Evolutionary conservation across 257 asterid genomes (phyloP), one percentile per base, ranked within the genome.

Genomic region (Thymus mandschuricus): DNA sequence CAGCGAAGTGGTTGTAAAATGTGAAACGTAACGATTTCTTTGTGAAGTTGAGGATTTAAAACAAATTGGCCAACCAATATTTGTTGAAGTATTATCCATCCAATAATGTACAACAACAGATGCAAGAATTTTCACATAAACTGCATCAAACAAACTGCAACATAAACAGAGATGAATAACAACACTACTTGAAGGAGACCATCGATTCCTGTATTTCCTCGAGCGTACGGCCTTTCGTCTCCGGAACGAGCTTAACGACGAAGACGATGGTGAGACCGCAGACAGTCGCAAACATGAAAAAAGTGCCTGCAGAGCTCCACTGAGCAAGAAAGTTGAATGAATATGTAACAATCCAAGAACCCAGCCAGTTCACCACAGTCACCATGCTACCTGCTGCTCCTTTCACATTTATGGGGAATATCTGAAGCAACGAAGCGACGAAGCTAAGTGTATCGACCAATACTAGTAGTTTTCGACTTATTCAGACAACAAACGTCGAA

Each of bases 281-380:
- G 29, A 87, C 69, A 34, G 51, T 69, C 10, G 97, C 82, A 76
- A 87, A 94, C 61, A 87, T 50, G 80, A 88, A 85, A 64, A 94
- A 94, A 3, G 91, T 87, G 64, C 97, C 98, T 93, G 87, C 65
- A 60, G 94, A 82, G 81, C 89, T 93, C 97, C 97, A 88, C 61
- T 84, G 81, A 6, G 75, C 85, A 3, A 89, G 77, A 74, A 91
- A 89, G 81, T 89, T 91, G 55, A 91, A 91, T 0, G 96, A 86
- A 75, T 81, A 87, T 29, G 97, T 86, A 71, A 94, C 67, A 51
- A 94, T 79, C 99, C 97, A 94, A 38, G 92, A 81, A 64, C 97
- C 90, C 45, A 89, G 57, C 97, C 97, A 94, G 83, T 84, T 91
- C 48, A 86, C 79, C 72, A 91, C 91, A 50, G 96, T 88, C 81